Conservation (phyloP, 371 early-diverging fungal genomes). For the Apophysomyces variabilis region DNA sequence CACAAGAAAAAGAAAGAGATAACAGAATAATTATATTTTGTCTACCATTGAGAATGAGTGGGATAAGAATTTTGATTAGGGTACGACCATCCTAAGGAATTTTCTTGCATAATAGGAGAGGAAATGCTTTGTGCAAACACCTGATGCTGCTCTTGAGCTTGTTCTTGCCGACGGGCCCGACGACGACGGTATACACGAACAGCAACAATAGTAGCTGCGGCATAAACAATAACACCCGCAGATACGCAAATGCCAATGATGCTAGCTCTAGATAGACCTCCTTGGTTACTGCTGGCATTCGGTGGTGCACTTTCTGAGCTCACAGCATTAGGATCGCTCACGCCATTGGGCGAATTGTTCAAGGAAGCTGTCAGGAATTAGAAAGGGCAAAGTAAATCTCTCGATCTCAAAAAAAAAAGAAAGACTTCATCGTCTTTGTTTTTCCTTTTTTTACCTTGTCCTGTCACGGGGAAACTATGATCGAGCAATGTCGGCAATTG, state of each 20-base stretch:
- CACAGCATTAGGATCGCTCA: constrained; percentile 1
- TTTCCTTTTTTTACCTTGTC: not conserved
- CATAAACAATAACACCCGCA: constrained; percentile 45
- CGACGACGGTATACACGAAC: constrained; percentile 43
- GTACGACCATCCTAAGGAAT: constrained; percentile 23
- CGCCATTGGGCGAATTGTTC: not conserved
- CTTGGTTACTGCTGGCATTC: not conserved
- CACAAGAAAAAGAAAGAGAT: not conserved
- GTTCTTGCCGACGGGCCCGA: constrained; percentile 27
- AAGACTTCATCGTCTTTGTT: not conserved
- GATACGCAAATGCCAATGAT: constrained; percentile 53
- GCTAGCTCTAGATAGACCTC: constrained; percentile 38
- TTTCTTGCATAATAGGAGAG: constrained; percentile 31
- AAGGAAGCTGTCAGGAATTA: not conserved
- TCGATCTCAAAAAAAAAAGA: not conserved
- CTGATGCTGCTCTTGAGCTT: constrained; percentile 41
- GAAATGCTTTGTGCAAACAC: constrained; percentile 36
- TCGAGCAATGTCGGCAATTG: constrained; percentile 48
- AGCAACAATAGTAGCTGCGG: constrained; percentile 40
- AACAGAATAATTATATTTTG: too few relatives aligned
- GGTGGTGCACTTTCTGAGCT: not conserved
- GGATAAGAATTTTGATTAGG: not conserved
- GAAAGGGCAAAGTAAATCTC: not conserved
- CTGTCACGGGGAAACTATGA: constrained; percentile 29
- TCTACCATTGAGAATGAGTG: not conserved